Evolutionary conservation across 768 basidiomycete species (phyloP), one percentile per base, ranked within the genome.

Genomic region (Panus rudis): DNA sequence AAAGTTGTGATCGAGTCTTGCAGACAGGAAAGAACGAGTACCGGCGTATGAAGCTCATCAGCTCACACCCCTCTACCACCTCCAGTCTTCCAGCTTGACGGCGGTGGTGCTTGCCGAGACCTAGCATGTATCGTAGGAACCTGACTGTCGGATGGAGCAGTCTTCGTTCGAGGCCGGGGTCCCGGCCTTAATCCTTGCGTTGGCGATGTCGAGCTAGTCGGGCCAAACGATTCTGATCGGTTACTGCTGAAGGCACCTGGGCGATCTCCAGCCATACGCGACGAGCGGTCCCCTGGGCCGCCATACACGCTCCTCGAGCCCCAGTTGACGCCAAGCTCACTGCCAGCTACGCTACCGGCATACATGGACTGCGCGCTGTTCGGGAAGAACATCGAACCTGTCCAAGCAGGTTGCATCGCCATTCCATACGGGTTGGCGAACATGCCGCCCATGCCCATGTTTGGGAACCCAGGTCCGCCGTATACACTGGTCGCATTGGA

Each of bases 241-340:
- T 31, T 22, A 5, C 26, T 28, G 19, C 33, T 37, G 21, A 17
- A 25, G 42, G 39, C 33, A 41, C 33, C 41, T 41, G 12, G 41
- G 32, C 25, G 37, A 27, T 25, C 25, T 25, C 13, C 44, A 31
- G 34, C 34, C 38, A 21, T 33, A 10, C 57, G 48, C 45, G 59
- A 53, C 34, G 60, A 42, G 21, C 60, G 57, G 20, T 58, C 54
- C 11, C 54, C 54, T 8, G 55, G 43, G n/a, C 83, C 83, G 11
- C 84, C 88, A 52, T 88, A 88, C 37, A 75, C 78, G 52, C 81
- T 88, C 51, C 72, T 71, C 32, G 82, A 73, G 17, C 64, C 68
- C 63, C 75, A 78, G 8, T 66, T 65, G 5, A 63, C 62, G 14
- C 62, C 66, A 13, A 62, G 51, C 37, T 39, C 64, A 4, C 65